Base-by-base conservation (phyloP, 1,284 basidiomycete genomes). In the Tremellales sp. region DNA sequence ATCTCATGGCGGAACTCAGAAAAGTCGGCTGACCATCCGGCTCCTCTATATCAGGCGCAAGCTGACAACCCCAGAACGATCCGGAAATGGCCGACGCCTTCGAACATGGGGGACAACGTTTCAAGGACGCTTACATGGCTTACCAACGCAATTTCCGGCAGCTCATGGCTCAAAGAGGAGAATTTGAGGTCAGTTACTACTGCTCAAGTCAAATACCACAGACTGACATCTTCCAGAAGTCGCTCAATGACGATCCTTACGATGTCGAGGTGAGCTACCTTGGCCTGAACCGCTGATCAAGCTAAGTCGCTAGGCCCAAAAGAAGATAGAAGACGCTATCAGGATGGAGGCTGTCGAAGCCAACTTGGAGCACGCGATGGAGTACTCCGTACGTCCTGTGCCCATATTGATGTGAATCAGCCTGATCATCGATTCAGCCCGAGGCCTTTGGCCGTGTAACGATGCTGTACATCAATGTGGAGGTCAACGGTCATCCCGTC, bases 381-480 rank as follows among this genome's bases (percentile, higher is more conserved):
- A 94, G 72, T 90, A 87, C 62, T 85, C 85, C 15, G 72, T 73
- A 24, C 58, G 70, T 25, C 23, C 3, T 23, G 15, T 29, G 4
- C 26, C 41, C 4, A 17, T 40, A 13, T 4, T 7, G 37, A 23
- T 31, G 15, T n/a, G 13, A 40, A 26, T 17, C 42, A 45, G 1
- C 15, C 19, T 26, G 13, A 12, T 15, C 15, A 13, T 37, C 25
- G 33, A 6, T 8, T 23, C 82, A 85, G 33, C 94, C 94, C 0
- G 93, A 97, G 73, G 83, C 83, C 42, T 98, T 98, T 73, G 96
- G 91, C 15, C 81, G 85, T 51, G 96, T 98, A 11, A 87, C 84
- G 2, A 98, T 98, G 96, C 85, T 98, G 44, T 98, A 75, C 50
- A 72, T 78, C 57, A 62, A 78, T 44, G 85, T 94, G 0, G 92